phyloP scores from a whole-genome alignment of 2,329 filamentous ascomycete species.

The Myriosclerotinia scirpicola region DNA sequence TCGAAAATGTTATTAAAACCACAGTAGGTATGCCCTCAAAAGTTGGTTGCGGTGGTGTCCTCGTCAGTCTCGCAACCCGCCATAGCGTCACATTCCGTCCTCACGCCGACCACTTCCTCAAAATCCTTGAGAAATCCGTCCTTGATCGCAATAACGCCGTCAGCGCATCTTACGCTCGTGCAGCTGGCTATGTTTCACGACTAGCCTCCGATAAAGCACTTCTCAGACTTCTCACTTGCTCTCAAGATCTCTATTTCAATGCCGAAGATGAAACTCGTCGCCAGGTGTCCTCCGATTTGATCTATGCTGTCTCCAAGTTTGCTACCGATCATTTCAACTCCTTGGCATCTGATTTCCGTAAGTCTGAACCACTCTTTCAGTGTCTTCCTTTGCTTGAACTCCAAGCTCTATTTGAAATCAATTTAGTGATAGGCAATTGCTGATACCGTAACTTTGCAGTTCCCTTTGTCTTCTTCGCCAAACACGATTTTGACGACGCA shows the following conservation, averaged over 20 bases:
- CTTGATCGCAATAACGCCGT: constrained; percentile 94
- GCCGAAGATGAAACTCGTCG: constrained; percentile 76
- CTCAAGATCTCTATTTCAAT: constrained; percentile 73
- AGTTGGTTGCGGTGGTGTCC: constrained; percentile 81
- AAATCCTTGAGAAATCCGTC: constrained; percentile 74
- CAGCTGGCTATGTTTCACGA: constrained; percentile 80
- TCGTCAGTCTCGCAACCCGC: constrained; percentile 81
- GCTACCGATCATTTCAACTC: constrained; percentile 85
- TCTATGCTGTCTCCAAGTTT: constrained; percentile 79
- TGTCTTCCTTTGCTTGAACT: too few relatives aligned
- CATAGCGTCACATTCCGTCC: constrained; percentile 73
- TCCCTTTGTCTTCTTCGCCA: constrained; percentile 84
- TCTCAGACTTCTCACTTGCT: constrained; percentile 51
- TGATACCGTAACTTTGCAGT: constrained; percentile 44
- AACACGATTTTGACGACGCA: constrained; percentile 80
- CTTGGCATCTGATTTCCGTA: constrained; percentile 63
- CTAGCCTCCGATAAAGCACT: constrained; percentile 52
- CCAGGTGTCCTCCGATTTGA: constrained; percentile 77
- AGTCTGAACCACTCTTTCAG: not conserved
- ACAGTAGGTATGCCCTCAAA: constrained; percentile 92
- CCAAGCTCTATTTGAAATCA: not conserved
- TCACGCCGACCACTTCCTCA: constrained; percentile 73
- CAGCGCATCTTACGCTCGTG: constrained; percentile 81
- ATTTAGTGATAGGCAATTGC: not conserved
- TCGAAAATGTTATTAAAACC: constrained; percentile 78